Percentiles rank a stretch among this genome's conserved stretches.
Conservation (phyloP, 208 protist genomes). For the Naegleria gruberi region DNA sequence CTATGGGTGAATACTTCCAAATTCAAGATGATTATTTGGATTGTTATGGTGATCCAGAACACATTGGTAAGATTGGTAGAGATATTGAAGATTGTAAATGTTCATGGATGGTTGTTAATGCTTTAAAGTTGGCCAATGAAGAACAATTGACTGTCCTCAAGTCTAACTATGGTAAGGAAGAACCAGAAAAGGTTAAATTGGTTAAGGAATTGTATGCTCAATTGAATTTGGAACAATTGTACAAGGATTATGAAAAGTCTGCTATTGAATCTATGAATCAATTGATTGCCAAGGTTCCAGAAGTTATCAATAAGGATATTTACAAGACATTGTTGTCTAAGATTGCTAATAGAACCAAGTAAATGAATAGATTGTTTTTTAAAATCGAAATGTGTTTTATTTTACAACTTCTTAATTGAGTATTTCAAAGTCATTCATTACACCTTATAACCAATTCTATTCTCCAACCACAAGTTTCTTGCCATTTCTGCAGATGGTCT, state of each 20-base stretch:
- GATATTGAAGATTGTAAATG: constrained; percentile 96
- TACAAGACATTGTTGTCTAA: background rate
- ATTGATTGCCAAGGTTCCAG: background rate
- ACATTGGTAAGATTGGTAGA: constrained; percentile 92
- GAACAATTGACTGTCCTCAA: constrained; percentile 63
- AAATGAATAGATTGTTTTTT: too few relatives aligned
- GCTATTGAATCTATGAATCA: background rate
- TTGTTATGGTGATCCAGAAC: constrained; percentile 83
- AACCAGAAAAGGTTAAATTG: constrained; percentile 56
- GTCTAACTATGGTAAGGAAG: constrained; percentile 71
- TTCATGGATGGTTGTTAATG: constrained; percentile 83
- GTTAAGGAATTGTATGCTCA: constrained; percentile 78
- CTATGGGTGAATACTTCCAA: constrained; percentile 95
- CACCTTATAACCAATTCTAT: background rate
- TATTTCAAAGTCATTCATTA: too few relatives aligned
- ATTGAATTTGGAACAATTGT: constrained; percentile 57
- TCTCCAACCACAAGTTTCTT: background rate
- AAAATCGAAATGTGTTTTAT: too few relatives aligned
- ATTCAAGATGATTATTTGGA: constrained; percentile 96
- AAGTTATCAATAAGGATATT: background rate
- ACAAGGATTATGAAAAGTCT: constrained; percentile 56
- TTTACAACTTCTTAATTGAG: too few relatives aligned
- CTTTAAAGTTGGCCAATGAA: constrained; percentile 53
- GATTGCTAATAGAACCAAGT: background rate
- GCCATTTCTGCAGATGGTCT: background rate